phyloP scores from a whole-genome alignment of 202 grass and related monocot species.

The Hordeum pubiflorum region DNA sequence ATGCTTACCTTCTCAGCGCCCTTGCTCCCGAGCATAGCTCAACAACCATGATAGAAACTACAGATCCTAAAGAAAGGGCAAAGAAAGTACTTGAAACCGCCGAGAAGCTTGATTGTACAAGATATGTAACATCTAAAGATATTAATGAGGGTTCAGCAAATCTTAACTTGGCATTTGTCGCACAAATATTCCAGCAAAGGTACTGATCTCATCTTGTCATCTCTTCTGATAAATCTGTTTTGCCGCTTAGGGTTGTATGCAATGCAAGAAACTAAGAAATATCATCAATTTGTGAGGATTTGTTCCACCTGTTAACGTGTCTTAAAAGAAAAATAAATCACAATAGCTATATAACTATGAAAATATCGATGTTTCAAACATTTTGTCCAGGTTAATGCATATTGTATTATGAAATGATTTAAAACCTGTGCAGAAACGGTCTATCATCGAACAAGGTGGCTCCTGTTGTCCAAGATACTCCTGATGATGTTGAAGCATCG shows the following conservation, averaged over 20 bases:
- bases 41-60: conserved; percentile 47
- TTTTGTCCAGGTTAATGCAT: background rate
- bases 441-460: conserved; percentile 43
- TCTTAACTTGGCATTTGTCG: conserved; percentile 81
- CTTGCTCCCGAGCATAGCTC: conserved; percentile 62
- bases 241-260: background rate
- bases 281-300: background rate
- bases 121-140: conserved; percentile 62
- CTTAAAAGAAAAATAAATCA: background rate
- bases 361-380: conserved; percentile 14
- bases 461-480: conserved; percentile 34
- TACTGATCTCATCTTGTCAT: background rate
- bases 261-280: background rate
- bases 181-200: conserved; percentile 80
- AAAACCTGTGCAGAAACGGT: conserved; percentile 55
- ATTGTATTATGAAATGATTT: conserved; percentile 9
- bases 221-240: background rate
- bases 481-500: conserved; percentile 44
- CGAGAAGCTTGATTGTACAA: conserved; percentile 64
- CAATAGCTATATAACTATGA: background rate
- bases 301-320: background rate
- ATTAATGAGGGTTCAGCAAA: conserved; percentile 70
- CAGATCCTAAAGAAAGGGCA: conserved; percentile 69
- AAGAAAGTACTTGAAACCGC: conserved; percentile 58
- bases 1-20: conserved; percentile 67